Base-by-base conservation (phyloP, 208 protist species). In the Trypanosoma lewisi region DNA sequence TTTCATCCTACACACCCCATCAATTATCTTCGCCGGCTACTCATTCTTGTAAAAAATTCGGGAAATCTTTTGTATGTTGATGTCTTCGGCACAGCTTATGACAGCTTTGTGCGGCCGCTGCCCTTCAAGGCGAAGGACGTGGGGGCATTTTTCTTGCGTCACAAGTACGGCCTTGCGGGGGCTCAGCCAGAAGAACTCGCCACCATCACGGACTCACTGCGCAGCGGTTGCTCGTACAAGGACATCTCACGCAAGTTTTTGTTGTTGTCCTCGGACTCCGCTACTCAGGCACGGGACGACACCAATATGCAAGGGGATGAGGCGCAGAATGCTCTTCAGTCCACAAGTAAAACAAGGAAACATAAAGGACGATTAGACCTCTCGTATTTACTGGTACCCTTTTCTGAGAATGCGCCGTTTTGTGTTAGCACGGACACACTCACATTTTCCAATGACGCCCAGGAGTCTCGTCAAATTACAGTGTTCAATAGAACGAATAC, bases 41-140 rank as follows among this genome's bases (percentile, higher is more conserved):
- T 83, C 54, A 66, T 94, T 30, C 70, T 96, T 31, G 70, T 88
- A 4, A 53, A 83, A 53, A 64, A 88, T 21, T 69, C 73, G 36
- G 62, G 56, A 23, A 67, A 76, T 39, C 69, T 80, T 23, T 63
- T 95, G 2, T 77, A 70, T 49, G 66, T 97, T 16, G 90, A 97
- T 63, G 68, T 93, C 2, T 85, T 97, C 49, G 94, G 94, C 41
- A 82, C 81, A 28, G 89, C 76, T 42, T 97, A 94, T 87, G 78
- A 75, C 16, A 50, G 45, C 17, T 54, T 73, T 23, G 37, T 50
- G 17, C 90, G 90, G 0, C 91, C 94, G 16, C 57, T 81, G 27
- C 76, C 83, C 23, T 73, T 97, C 55, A 57, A 44, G 2, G 54
- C 78, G 16, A 56, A 37, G 0, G 75, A 95, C 25, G 86, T 96